Percentiles rank a stretch among this genome's conserved stretches.
These are phyloP conservation scores for Alternaria sp. DNA, from an alignment of 2,329 filamentous ascomycete species.

Conservation along the genomic window DNA sequence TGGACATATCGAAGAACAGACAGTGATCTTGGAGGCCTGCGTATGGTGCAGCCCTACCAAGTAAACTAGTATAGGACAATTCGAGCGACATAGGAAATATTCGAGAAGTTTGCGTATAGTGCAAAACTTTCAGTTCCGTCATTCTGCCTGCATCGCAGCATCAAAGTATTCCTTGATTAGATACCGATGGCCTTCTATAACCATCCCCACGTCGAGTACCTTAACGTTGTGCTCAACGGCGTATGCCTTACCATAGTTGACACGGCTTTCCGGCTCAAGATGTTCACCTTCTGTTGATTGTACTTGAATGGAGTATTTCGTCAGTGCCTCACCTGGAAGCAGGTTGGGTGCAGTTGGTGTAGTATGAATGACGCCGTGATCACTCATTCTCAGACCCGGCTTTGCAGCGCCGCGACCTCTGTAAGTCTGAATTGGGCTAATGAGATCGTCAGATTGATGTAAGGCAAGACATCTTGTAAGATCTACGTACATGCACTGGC, in stretches of 20 bases:
- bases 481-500: neutral
- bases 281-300: neutral
- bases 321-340: neutral
- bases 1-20: neutral
- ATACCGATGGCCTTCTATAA: neutral
- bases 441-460: neutral
- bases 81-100: neutral
- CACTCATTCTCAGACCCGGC: too few species aligned
- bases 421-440: too few species aligned
- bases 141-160: neutral
- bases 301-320: neutral
- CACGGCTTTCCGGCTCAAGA: neutral
- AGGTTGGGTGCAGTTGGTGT: too few species aligned
- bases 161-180: neutral
- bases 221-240: neutral
- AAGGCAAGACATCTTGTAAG: neutral
- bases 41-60: neutral
- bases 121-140: neutral
- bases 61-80: too few species aligned
- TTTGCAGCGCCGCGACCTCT: too few species aligned
- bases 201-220: neutral
- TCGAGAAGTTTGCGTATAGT: neutral
- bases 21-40: neutral
- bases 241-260: neutral
- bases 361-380: too few species aligned